Evolutionary conservation across 345 rosid species (phyloP).

Genomic region (Acer negundo): DNA sequence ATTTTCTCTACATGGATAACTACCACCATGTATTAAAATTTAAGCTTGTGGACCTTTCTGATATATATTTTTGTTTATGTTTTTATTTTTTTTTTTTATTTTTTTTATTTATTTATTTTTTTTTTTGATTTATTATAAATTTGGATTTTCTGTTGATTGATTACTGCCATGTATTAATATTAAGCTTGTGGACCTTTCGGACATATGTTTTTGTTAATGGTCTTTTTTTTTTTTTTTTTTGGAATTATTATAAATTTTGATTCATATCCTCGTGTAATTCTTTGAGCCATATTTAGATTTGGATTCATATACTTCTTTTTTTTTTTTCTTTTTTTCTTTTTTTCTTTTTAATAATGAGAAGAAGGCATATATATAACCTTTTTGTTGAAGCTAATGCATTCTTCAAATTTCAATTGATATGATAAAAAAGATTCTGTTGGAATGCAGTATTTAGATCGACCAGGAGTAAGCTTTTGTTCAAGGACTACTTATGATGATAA

Average conservation of each 20-base stretch:
- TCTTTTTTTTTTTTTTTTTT: too few species aligned
- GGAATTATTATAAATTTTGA: neutral
- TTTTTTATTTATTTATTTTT: neutral
- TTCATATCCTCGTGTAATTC: neutral
- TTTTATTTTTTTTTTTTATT: neutral
- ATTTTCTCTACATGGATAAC: neutral
- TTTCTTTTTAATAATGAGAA: neutral
- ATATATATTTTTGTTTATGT: too few species aligned
- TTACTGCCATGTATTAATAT: neutral
- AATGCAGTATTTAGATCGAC: slow-evolving; percentile 53
- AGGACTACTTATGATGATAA: slow-evolving; percentile 63
- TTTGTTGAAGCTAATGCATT: neutral
- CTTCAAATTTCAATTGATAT: neutral
- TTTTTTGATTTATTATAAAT: neutral
- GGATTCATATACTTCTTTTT: neutral
- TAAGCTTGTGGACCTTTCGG: neutral
- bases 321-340: neutral
- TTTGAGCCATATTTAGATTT: neutral
- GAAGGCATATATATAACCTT: neutral
- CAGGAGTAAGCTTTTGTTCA: slow-evolving; percentile 57
- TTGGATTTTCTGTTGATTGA: neutral
- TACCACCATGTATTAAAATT: neutral
- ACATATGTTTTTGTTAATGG: neutral
- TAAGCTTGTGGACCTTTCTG: neutral
- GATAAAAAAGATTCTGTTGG: slow-evolving; percentile 4